phyloP scores from a whole-genome alignment of 2,329 filamentous ascomycete genomes.

The Penicillium sp. region DNA sequence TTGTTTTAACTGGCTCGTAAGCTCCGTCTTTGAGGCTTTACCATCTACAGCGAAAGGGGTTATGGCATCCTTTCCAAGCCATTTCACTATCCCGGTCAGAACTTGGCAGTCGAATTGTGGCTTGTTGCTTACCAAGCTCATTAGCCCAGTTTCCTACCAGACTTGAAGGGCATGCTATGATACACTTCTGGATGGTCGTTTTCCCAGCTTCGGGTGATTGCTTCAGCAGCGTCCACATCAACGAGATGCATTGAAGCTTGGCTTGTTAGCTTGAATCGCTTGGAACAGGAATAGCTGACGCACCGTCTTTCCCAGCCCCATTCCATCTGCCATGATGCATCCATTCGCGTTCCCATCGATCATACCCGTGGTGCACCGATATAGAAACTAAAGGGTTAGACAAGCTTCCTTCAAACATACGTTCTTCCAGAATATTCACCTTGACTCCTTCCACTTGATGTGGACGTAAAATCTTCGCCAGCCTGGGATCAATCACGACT shows the following conservation, averaged over 20 bases:
- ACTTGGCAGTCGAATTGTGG: neutral
- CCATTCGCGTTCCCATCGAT: conserved; percentile 92
- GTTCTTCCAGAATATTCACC: conserved; percentile 34
- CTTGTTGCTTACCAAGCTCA: conserved; percentile 63
- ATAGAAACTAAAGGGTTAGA: conserved; percentile 72
- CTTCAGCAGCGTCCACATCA: conserved; percentile 96
- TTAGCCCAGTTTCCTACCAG: conserved; percentile 98
- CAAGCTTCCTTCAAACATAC: neutral
- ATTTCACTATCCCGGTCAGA: conserved; percentile 66
- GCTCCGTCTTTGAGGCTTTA: conserved; percentile 91
- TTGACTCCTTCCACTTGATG: conserved; percentile 99
- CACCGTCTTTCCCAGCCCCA: conserved; percentile 93
- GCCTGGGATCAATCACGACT: conserved; percentile 89
- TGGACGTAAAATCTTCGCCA: conserved; percentile 87
- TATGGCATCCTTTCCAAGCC: conserved; percentile 90
- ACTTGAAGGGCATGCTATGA: conserved; percentile 96
- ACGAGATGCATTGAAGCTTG: conserved; percentile 84
- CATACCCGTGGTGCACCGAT: conserved; percentile 91
- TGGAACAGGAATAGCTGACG: conserved; percentile 13
- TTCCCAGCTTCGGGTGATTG: conserved; percentile 96
- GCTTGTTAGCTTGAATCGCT: conserved; percentile 27
- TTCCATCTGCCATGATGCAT: conserved; percentile 99
- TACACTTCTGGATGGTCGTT: conserved; percentile 90
- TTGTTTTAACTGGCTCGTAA: conserved; percentile 86
- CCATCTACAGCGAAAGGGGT: conserved; percentile 95